Conservation (phyloP, 345 rosid genomes). For the Sonneratia caseolaris region DNA sequence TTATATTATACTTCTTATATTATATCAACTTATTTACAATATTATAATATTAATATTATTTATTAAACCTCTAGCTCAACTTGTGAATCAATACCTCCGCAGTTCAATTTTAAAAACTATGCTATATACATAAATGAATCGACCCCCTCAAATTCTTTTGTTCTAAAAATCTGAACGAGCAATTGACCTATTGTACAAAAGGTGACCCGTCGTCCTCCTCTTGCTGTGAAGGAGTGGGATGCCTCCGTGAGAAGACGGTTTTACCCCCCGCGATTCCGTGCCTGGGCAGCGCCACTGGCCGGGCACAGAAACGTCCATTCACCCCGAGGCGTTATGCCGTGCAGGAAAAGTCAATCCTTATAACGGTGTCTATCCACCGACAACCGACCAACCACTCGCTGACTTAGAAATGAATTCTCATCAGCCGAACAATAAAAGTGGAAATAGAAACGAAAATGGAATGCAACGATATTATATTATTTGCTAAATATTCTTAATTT, state of each 20-base stretch:
- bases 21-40: too few relatives aligned
- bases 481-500: too few relatives aligned
- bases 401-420: not conserved
- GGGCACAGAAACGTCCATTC: not conserved
- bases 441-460: not conserved
- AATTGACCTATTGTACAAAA: not conserved
- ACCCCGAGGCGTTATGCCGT: conserved; percentile 26
- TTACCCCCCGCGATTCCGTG: not conserved
- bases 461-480: too few relatives aligned
- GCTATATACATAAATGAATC: not conserved
- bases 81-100: too few relatives aligned
- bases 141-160: not conserved
- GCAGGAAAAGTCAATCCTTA: conserved; percentile 55
- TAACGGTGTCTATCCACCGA: conserved; percentile 81
- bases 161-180: not conserved
- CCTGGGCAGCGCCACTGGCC: too few relatives aligned
- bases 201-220: not conserved
- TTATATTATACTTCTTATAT: too few relatives aligned
- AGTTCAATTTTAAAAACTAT: too few relatives aligned
- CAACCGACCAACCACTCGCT: conserved; percentile 58
- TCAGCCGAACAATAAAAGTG: not conserved
- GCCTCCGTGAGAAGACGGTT: not conserved
- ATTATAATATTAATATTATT: too few relatives aligned
- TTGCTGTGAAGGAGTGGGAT: not conserved
- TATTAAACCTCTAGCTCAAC: too few relatives aligned